Base-by-base conservation (phyloP, 306 rosid genomes). In the Dryas octopetala region DNA sequence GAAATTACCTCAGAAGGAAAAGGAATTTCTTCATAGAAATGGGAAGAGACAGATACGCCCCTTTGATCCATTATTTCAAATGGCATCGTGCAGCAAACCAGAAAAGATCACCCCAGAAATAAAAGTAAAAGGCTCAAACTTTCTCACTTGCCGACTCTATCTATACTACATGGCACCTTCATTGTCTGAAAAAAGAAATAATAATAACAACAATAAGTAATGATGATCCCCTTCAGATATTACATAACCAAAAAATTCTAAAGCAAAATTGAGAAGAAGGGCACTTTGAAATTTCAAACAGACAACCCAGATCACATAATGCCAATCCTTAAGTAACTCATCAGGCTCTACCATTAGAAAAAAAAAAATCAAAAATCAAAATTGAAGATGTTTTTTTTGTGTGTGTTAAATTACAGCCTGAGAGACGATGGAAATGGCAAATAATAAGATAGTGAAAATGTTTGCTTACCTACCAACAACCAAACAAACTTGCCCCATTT, bases 1-100 rank as follows among this genome's bases (percentile, higher is more conserved):
- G 10, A 65, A 32, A 70, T 58, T 65, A 88, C 97, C 90, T 89
- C 93, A 26, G 93, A 80, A 77, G 86, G 70, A 85, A 83, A 86
- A 72, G 86, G 71, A 51, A 84, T 58, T 62, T 88, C 97, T 65
- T 85, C 93, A 79, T 76, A 91, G 76, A 78, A 78, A 77, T 78
- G 95, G 32, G 95, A 71, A 53, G 95, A 80, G 82, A 89, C 85
- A 64, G 92, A 66, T 45, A 81, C 86, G 54, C 88, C 88, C 81
- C 90, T 85, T 71, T 86, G 88, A 68, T 86, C 89, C 91, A 81
- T 86, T 64, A 88, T 46, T 83, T 91, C 90, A 77, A 82, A 91
- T 82, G 93, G 93, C 97, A 91, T 91, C 74, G 84, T 81, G 83
- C 79, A 76, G 43, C 6, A 75, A 77, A 81, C 83, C 79, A 57